Evolutionary conservation across 768 basidiomycete species (phyloP), one percentile per base, ranked within the genome.

Genomic region (Lentinula lateritia): DNA sequence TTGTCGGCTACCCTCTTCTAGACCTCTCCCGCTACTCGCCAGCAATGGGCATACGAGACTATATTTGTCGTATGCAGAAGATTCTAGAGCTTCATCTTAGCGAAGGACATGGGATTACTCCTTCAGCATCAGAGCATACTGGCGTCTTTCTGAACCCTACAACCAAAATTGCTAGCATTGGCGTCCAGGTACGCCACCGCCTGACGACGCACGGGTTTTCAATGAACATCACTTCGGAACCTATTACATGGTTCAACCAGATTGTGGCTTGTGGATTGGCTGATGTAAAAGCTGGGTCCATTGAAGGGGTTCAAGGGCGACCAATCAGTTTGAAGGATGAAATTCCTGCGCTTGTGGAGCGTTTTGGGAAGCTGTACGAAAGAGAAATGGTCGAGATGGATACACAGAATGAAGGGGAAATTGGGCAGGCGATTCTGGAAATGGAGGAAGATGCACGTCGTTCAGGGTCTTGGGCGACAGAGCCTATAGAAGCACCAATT

Each of bases 121-220:
- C 82, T 66, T 66, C 79, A 61, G 75, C 87, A 42, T 88, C 89
- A 60, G 90, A 89, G 52, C 88, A 95, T 68, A 96, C 95, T 3
- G 97, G 97, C 23, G 88, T 97, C 34, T 98, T 98, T 71, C 74
- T 94, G 57, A 83, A 90, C 67, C 75, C 79, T n/a, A 75, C 74
- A 35, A 89, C 89, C 50, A 99, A 98, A 73, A 80, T 99, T 66
- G 93, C 86, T 16, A 98, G 96, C 68, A 96, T 99, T 57, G 97
- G 97, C 48, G 93, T 99, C 57, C 95, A 98, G 72, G 88, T 98
- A 58, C 87, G 95, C 60, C 95, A 98, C 70, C 84, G 96, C 48
- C 82, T 99, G 60, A 96, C 97, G 48, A 90, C 88, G 28, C 97
- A 99, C 71, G 97, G 97, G 1, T 97, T 99, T 74, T 85, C 95